phyloP scores from a whole-genome alignment of 352 stramenopile genomes.

The Phytophthora kernoviae region DNA sequence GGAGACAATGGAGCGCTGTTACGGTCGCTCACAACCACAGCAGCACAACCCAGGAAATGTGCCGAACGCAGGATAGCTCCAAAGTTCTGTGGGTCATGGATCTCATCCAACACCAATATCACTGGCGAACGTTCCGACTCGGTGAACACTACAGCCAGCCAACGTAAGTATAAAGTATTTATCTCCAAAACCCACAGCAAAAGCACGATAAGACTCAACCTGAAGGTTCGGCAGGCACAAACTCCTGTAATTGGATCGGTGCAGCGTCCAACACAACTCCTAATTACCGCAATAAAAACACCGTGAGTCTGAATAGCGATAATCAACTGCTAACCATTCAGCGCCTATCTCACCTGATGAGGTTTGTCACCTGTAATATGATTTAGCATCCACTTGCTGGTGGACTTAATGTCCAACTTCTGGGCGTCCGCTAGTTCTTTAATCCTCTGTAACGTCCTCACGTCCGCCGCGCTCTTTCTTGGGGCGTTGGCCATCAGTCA shows the following conservation, averaged over 20 bases:
- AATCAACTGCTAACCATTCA: background rate
- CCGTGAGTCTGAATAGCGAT: constrained; percentile 36
- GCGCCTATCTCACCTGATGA: constrained; percentile 54
- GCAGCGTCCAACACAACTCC: constrained; percentile 78
- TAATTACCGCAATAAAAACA: background rate
- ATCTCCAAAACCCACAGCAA: background rate
- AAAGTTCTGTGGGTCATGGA: constrained; percentile 86
- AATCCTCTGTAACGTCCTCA: constrained; percentile 49
- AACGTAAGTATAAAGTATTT: constrained; percentile 8
- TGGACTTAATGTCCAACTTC: constrained; percentile 25
- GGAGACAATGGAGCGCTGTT: constrained; percentile 79
- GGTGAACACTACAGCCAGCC: constrained; percentile 30
- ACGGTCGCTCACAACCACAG: constrained; percentile 68
- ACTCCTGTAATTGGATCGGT: constrained; percentile 59
- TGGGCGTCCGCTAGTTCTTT: constrained; percentile 39
- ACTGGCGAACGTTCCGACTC: constrained; percentile 50
- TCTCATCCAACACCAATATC: constrained; percentile 75
- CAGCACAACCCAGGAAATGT: constrained; percentile 75
- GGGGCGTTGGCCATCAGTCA: constrained; percentile 16
- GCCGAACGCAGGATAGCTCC: constrained; percentile 79
- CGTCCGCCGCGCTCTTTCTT: constrained; percentile 42
- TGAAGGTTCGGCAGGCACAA: constrained; percentile 48
- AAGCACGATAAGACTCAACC: too few relatives aligned
- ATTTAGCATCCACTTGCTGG: constrained; percentile 86
- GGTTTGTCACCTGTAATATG: constrained; percentile 83